A percentile compares a stretch with the other conserved stretches of the same genome.
Conservation (phyloP, 768 basidiomycete species). For the Chiua virens region DNA sequence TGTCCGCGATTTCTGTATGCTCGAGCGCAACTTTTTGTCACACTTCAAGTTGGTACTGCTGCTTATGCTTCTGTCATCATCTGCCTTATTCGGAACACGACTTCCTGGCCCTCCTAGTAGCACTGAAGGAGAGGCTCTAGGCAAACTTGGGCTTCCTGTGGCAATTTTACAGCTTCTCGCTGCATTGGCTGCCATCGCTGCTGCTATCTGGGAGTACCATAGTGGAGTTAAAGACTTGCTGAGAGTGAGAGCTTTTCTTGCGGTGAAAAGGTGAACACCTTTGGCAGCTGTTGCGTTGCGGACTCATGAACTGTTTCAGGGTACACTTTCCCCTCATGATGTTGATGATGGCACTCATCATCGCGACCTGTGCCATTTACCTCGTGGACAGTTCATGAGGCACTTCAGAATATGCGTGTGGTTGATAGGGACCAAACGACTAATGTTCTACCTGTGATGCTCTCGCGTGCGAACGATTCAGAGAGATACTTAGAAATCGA, state of each 20-base stretch:
- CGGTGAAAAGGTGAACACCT: conserved; percentile 48
- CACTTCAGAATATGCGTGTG: neutral
- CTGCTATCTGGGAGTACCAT: conserved; percentile 68
- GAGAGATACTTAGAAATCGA: too few species aligned
- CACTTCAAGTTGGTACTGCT: conserved; percentile 67
- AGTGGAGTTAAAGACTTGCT: conserved; percentile 56
- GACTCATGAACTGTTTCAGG: conserved; percentile 31
- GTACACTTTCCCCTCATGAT: conserved; percentile 53
- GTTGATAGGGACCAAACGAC: neutral
- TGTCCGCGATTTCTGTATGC: conserved; percentile 77
- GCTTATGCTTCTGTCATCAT: conserved; percentile 61
- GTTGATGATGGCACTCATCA: conserved; percentile 45
- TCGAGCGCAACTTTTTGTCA: conserved; percentile 72
- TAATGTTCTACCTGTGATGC: too few species aligned
- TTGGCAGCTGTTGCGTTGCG: conserved; percentile 4
- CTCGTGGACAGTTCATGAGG: conserved; percentile 34
- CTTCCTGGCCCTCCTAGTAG: conserved; percentile 42
- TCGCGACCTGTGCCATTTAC: conserved; percentile 52
- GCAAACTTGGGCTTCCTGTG: conserved; percentile 42
- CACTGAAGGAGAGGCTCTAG: conserved; percentile 21
- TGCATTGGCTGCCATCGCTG: conserved; percentile 52
- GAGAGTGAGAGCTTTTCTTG: conserved; percentile 58
- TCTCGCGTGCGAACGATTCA: too few species aligned
- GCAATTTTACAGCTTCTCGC: conserved; percentile 54
- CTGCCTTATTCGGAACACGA: conserved; percentile 60